Evolutionary conservation across 768 basidiomycete species (phyloP).

Genomic region (Pleurotus pulmonarius): DNA sequence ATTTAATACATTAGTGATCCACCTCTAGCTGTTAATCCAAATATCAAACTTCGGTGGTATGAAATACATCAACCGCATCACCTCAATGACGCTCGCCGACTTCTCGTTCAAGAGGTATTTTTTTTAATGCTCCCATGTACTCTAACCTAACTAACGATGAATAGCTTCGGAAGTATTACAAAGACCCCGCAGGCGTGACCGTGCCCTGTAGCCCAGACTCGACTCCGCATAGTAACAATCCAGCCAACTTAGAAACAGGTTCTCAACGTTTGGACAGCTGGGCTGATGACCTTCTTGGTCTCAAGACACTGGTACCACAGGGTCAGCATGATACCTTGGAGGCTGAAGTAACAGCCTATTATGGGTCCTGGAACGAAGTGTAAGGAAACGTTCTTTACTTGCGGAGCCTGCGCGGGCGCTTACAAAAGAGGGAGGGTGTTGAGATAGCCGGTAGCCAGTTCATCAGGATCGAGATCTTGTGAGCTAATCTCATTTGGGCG

Average conservation of each 20-base stretch:
- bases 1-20: background rate
- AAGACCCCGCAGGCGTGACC: background rate
- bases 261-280: background rate
- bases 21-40: conserved; percentile 6
- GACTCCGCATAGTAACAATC: background rate
- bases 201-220: background rate
- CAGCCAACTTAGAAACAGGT: background rate
- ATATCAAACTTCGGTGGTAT: conserved; percentile 7
- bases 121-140: background rate
- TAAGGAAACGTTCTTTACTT: no score
- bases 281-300: conserved; percentile 9
- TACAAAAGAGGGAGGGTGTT: no score
- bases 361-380: no score
- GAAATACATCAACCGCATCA: background rate
- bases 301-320: background rate
- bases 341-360: conserved; percentile 16
- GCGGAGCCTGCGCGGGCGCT: no score
- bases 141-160: background rate
- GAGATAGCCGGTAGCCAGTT: no score
- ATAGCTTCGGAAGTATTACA: background rate
- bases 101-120: background rate
- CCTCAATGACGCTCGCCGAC: background rate
- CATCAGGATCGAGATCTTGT: no score
- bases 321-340: conserved; percentile 7
- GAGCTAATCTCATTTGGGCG: no score